A percentile compares a stretch with the other conserved stretches of the same genome.
phyloP scores from a whole-genome alignment of 148 eudicot genomes.

The Polygonum maritimum region DNA sequence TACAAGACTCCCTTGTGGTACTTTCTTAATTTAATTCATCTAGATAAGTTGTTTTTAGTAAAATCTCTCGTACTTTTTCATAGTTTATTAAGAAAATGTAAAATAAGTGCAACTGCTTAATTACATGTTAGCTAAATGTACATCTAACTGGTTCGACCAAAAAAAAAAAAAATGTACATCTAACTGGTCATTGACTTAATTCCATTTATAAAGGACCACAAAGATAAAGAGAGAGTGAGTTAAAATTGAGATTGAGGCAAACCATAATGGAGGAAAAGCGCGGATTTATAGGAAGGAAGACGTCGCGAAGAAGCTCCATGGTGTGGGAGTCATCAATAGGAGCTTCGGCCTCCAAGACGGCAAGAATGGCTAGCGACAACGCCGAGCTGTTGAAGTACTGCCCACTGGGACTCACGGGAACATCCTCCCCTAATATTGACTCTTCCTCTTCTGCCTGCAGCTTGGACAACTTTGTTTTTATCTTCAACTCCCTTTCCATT shows the following conservation, averaged over 20 bases:
- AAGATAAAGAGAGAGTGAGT: no score
- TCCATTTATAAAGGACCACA: no score
- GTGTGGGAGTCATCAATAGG: constrained; percentile 20
- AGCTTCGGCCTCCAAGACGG: constrained; percentile 25
- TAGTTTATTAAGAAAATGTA: no score
- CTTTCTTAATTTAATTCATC: no score
- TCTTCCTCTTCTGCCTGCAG: not conserved
- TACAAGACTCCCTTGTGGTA: no score
- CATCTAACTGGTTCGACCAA: no score
- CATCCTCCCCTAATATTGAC: not conserved
- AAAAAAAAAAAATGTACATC: no score
- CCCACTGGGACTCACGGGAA: constrained; percentile 32
- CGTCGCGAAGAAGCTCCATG: constrained; percentile 10
- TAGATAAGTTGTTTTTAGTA: no score
- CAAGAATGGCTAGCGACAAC: constrained; percentile 23
- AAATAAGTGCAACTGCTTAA: no score
- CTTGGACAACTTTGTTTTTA: not conserved
- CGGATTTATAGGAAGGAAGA: constrained; percentile 34
- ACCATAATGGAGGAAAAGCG: constrained; percentile 52
- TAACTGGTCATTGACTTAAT: no score
- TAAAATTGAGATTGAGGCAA: not conserved
- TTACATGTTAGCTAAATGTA: no score
- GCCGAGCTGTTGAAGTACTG: constrained; percentile 36
- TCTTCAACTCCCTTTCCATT: not conserved
- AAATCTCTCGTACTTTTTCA: no score